A percentile compares a stretch with the other conserved stretches of the same genome.
Evolutionary conservation across 129 eudicot genomes (phyloP).

Genomic region (Lonicera japonica): DNA sequence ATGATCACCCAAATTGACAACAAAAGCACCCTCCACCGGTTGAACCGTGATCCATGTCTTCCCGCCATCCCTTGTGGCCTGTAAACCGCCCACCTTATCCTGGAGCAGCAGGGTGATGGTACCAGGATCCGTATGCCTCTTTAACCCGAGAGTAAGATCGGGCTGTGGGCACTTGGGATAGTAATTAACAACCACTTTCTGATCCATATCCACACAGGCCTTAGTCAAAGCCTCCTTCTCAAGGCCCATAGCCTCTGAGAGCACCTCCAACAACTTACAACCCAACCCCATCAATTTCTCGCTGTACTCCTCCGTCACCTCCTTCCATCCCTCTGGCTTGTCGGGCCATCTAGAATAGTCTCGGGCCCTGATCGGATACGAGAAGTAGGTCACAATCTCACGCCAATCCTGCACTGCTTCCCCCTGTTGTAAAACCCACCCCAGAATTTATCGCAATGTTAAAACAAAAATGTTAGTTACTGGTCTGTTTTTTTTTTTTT

Average conservation of each 20-base stretch:
- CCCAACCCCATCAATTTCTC: conserved; percentile 55
- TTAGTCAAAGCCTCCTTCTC: conserved; percentile 70
- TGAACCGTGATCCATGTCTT: conserved; percentile 84
- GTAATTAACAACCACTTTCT: conserved; percentile 74
- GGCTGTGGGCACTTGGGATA: conserved; percentile 96
- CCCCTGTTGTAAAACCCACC: conserved; percentile 37
- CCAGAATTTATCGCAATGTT: no score
- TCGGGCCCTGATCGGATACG: conserved; percentile 61
- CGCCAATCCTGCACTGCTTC: conserved; percentile 93
- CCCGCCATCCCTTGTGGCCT: conserved; percentile 92
- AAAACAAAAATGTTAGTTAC: no score
- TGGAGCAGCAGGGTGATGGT: conserved; percentile 80
- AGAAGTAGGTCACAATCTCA: conserved; percentile 80
- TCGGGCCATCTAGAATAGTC: conserved; percentile 97
- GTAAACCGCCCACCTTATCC: conserved; percentile 94
- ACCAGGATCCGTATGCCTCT: conserved; percentile 94
- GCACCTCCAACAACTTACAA: conserved; percentile 56
- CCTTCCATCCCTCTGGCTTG: conserved; percentile 75
- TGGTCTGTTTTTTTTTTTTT: no score
- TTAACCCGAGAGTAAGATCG: conserved; percentile 75
- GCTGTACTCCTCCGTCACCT: conserved; percentile 61
- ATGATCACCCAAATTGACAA: conserved; percentile 91
- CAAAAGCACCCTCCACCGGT: conserved; percentile 87
- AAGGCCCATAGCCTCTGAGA: conserved; percentile 91
- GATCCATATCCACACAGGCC: conserved; percentile 97